Evolutionary conservation across 2,329 filamentous ascomycete genomes (phyloP), one percentile per base, ranked within the genome.

Genomic region (Colletotrichum australisinense): DNA sequence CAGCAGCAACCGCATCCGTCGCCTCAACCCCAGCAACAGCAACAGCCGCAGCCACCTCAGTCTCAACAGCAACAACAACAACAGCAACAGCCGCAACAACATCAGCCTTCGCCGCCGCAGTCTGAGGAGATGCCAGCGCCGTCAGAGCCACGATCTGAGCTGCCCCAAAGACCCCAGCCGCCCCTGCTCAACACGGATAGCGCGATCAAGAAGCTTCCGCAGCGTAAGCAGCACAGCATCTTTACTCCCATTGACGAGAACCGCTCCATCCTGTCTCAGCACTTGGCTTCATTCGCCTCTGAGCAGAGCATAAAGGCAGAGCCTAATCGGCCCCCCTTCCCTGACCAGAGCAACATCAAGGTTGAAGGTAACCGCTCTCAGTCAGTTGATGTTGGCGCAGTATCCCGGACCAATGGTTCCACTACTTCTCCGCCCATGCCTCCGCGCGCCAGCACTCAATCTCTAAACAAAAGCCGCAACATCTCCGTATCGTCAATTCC

Each of bases 191-290:
- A 89, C 76, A 90, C 86, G 6, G 86, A 86, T 62, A 82, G 83
- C 46, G 85, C 85, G 22, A 88, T 91, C 75, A 90, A 90, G 81
- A 91, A 89, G 76, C 85, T 94, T 75, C 92, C 93, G 2, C 93
- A 93, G 78, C 92, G 94, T 42, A 95, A 95, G 81, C 93, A 93
- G 26, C 93, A 95, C 80, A 98, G 95, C 81, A 98, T 99, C 73
- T 98, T 98, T 80, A 99, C 97, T 0, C 97, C 97, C 0, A 97
- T 99, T 75, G 97, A 98, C 78, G 95, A 98, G 80, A 95, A 93
- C 78, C 90, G 94, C 62, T 98, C 95, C 1, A 93, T 98, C 72
- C 84, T 98, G 56, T 95, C 94, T 14, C 94, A 96, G 76, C 95
- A 98, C 81, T 92, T 94, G 75, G 92, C 91, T 19, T 90, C 89